Evolutionary conservation across 768 basidiomycete genomes (phyloP).

Genomic region (Panus rudis): DNA sequence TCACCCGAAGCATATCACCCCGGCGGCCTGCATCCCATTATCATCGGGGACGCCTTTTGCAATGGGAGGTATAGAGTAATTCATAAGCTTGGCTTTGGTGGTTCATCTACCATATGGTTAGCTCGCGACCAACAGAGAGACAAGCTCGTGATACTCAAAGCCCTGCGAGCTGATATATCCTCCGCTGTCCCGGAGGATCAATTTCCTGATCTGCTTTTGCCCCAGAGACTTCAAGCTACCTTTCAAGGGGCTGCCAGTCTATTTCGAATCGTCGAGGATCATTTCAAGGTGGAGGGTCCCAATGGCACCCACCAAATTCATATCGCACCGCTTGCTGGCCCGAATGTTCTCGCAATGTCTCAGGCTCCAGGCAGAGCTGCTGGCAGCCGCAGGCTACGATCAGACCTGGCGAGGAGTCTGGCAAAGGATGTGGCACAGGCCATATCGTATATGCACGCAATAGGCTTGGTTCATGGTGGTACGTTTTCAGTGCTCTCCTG

Average conservation of each 20-base stretch:
- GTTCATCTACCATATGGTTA: constrained; percentile 36
- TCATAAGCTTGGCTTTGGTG: constrained; percentile 41
- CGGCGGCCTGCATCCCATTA: constrained; percentile 46
- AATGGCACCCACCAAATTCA: constrained; percentile 47
- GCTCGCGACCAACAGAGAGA: constrained; percentile 21
- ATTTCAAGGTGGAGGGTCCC: constrained; percentile 40
- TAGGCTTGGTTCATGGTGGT: constrained; percentile 33
- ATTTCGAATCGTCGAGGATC: constrained; percentile 31
- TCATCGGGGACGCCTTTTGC: constrained; percentile 41
- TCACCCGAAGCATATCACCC: constrained; percentile 41
- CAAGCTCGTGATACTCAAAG: constrained; percentile 29
- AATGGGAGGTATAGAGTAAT: constrained; percentile 40
- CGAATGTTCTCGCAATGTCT: constrained; percentile 26
- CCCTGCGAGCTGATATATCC: constrained; percentile 25
- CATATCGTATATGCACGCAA: constrained; percentile 26
- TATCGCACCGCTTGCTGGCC: constrained; percentile 40
- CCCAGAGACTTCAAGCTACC: constrained; percentile 24
- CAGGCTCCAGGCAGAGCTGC: constrained; percentile 25
- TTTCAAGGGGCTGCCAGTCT: neutral
- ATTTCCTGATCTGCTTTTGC: constrained; percentile 25
- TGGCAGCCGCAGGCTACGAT: constrained; percentile 27
- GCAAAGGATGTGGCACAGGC: constrained; percentile 23
- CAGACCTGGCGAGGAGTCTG: constrained; percentile 29
- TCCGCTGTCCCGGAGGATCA: constrained; percentile 20
- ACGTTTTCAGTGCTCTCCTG: constrained; percentile 3